A percentile compares a stretch with the other conserved stretches of the same genome.
These are phyloP conservation scores for Malassezia arunalokei DNA, from an alignment of 1,284 basidiomycete species.

Conservation along the genomic window DNA sequence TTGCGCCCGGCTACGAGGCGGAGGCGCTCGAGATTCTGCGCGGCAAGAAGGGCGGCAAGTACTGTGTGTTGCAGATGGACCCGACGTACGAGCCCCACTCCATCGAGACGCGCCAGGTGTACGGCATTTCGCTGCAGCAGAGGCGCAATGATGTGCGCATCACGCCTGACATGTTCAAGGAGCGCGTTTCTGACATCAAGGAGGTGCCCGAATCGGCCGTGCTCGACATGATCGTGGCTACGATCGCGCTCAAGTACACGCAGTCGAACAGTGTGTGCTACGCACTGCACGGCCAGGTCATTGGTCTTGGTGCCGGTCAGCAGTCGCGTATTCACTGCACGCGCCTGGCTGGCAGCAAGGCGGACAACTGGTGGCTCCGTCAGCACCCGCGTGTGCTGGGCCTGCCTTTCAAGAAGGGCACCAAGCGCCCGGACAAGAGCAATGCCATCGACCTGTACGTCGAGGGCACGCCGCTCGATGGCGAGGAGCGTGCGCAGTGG, in stretches of 20 bases:
- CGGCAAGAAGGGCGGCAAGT: slow-evolving; percentile 98
- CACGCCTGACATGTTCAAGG: slow-evolving; percentile 65
- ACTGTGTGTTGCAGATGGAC: slow-evolving; percentile 67
- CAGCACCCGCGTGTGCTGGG: slow-evolving; percentile 84
- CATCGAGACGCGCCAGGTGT: slow-evolving; percentile 86
- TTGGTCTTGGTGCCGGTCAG: slow-evolving; percentile 93
- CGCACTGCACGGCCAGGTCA: slow-evolving; percentile 78
- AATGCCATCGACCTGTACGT: slow-evolving; percentile 97
- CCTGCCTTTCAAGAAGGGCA: slow-evolving; percentile 90
- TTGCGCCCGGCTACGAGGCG: slow-evolving; percentile 79
- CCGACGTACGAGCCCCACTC: slow-evolving; percentile 31
- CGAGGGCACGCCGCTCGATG: slow-evolving; percentile 58
- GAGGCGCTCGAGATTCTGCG: slow-evolving; percentile 79
- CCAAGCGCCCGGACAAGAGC: slow-evolving; percentile 92
- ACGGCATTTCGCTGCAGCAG: slow-evolving; percentile 82
- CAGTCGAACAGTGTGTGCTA: slow-evolving; percentile 98
- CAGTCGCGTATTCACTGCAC: slow-evolving; percentile 99
- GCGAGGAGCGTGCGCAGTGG: slow-evolving; percentile 73
- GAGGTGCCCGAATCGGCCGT: slow-evolving; percentile 47
- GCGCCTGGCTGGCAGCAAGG: slow-evolving; percentile 87
- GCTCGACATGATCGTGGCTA: slow-evolving; percentile 53
- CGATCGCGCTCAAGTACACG: slow-evolving; percentile 93
- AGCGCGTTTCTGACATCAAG: slow-evolving; percentile 78
- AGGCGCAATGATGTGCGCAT: slow-evolving; percentile 84
- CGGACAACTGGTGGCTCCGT: slow-evolving; percentile 98